Conservation (phyloP, 176 grass and related monocot species). For the Triticum aestivum region DNA sequence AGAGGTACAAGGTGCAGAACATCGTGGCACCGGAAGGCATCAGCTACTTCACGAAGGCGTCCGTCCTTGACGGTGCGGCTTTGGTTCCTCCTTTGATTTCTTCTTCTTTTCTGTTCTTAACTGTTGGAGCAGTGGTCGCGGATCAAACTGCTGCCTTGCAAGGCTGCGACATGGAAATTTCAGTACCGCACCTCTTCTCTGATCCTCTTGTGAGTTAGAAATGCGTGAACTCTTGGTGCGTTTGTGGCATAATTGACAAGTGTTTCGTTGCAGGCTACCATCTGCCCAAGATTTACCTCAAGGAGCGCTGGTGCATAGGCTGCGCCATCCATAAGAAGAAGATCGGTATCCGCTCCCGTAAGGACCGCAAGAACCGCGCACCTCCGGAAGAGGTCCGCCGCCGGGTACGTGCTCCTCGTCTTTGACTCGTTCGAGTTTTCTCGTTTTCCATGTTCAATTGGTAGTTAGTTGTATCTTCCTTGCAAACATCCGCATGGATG, state of each 20-base stretch:
- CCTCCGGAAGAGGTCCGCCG: conserved; percentile 69
- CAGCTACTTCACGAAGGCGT: conserved; percentile 71
- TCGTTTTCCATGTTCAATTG: no score
- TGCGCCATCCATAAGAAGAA: conserved; percentile 72
- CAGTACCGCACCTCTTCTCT: background rate
- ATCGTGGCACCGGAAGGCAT: conserved; percentile 64
- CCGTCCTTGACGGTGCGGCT: conserved; percentile 49
- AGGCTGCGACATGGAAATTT: background rate
- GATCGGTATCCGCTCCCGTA: conserved; percentile 65
- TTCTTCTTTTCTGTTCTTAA: background rate
- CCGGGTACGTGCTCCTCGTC: conserved; percentile 40
- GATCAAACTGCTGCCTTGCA: background rate
- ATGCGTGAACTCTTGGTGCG: background rate
- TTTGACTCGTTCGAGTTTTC: background rate
- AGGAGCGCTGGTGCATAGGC: conserved; percentile 66
- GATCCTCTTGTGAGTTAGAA: no score
- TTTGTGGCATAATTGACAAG: background rate
- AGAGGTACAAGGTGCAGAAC: conserved; percentile 74
- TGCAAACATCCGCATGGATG: no score
- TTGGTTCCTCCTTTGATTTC: background rate
- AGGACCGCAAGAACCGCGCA: conserved; percentile 53
- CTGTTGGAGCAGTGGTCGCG: background rate
- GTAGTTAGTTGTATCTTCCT: no score
- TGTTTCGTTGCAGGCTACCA: conserved; percentile 49
- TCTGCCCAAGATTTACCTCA: conserved; percentile 76